phyloP scores from a whole-genome alignment of 257 asterid species.

The Solanum habrochaites region DNA sequence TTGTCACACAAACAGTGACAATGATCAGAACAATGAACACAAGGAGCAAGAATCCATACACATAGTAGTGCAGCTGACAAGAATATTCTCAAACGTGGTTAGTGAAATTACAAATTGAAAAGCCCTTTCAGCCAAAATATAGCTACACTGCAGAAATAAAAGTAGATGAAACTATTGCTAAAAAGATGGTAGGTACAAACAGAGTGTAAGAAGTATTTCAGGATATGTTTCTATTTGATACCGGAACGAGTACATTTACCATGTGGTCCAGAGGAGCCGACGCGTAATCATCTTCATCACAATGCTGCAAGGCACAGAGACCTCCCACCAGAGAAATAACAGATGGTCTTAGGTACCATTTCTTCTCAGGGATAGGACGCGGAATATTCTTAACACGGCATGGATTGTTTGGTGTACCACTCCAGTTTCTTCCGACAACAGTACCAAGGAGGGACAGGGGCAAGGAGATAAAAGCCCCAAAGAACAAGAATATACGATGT shows the following conservation, averaged over 20 bases:
- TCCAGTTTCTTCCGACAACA: constrained; percentile 71
- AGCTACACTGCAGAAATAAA: neutral
- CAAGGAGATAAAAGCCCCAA: constrained; percentile 77
- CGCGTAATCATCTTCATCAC: constrained; percentile 68
- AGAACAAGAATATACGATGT: constrained; percentile 54
- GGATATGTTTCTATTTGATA: neutral
- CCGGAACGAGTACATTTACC: constrained; percentile 26
- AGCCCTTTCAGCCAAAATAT: neutral
- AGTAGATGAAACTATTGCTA: neutral
- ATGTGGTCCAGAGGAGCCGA: constrained; percentile 84
- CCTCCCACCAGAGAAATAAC: constrained; percentile 75
- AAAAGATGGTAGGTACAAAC: neutral
- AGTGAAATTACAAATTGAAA: neutral
- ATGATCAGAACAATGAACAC: constrained; percentile 72
- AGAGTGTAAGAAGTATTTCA: neutral
- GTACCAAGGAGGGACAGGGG: constrained; percentile 82
- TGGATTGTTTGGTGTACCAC: constrained; percentile 71
- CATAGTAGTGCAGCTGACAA: constrained; percentile 64
- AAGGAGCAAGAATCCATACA: constrained; percentile 72
- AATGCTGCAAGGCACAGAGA: constrained; percentile 77
- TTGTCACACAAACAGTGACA: constrained; percentile 72
- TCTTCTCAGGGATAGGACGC: constrained; percentile 74
- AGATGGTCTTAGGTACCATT: constrained; percentile 70
- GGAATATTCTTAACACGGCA: constrained; percentile 84
- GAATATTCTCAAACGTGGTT: neutral